Evolutionary conservation across 805 yeast species (phyloP).

Genomic region (Wilhelminamyces savonicus): DNA sequence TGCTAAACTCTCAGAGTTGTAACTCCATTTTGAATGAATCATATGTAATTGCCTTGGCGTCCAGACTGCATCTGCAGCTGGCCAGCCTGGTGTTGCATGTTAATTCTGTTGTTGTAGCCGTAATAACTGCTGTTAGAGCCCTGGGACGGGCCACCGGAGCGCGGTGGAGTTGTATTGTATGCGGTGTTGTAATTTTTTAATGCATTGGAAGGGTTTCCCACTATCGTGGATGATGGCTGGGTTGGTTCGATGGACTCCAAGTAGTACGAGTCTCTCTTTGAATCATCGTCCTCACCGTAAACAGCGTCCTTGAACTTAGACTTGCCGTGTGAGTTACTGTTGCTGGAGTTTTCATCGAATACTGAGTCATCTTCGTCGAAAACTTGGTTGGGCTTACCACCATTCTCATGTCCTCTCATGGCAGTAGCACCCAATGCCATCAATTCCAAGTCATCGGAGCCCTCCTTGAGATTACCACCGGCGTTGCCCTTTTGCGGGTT

Average conservation of each 20-base stretch:
- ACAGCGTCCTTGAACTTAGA: constrained; percentile 5
- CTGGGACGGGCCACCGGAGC: constrained; percentile 3
- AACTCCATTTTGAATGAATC: too few relatives aligned
- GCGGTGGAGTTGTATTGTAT: too few relatives aligned
- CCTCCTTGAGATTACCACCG: constrained; percentile 8
- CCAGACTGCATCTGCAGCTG: too few relatives aligned
- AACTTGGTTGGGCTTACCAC: constrained; percentile 12
- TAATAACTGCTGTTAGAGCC: background rate
- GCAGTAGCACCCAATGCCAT: constrained; percentile 70
- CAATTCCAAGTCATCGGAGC: constrained; percentile 51
- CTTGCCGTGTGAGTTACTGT: constrained; percentile 1
- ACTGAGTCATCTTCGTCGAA: constrained; percentile 27
- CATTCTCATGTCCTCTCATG: constrained; percentile 53
- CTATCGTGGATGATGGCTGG: constrained; percentile 38
- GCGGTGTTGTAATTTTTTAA: constrained; percentile 15
- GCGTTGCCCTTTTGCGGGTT: constrained; percentile 17
- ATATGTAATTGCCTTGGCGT: too few relatives aligned
- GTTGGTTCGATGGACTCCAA: constrained; percentile 30
- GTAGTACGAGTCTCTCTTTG: constrained; percentile 22
- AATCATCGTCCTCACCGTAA: constrained; percentile 5
- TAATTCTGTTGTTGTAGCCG: constrained; percentile 1
- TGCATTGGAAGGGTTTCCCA: constrained; percentile 31
- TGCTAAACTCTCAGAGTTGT: too few relatives aligned
- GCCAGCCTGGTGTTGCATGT: too few relatives aligned
- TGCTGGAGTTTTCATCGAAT: constrained; percentile 22